Evolutionary conservation across 306 rosid genomes (phyloP), one percentile per base, ranked within the genome.

Genomic region (Casuarina equisetifolia): DNA sequence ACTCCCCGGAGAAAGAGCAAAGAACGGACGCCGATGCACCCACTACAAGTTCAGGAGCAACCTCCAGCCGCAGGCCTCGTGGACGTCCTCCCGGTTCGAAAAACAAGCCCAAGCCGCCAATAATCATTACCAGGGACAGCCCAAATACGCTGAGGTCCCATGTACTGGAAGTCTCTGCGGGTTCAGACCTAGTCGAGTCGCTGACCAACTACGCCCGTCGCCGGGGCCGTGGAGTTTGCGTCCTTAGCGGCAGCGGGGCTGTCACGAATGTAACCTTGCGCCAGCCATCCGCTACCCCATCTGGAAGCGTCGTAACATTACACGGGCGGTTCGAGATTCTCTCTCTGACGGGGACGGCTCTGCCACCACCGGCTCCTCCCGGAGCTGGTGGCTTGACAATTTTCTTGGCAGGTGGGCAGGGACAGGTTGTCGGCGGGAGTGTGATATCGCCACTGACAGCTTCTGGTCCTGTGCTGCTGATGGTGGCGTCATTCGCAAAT

Each of bases 391-490:
- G 88, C 9, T 69, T 84, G 70, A 55, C 85, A 3, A 59, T 84
- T 39, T 81, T 74, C 51, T 45, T 84, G 81, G 54, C 78, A 3
- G 83, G 83, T 43, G 79, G 83, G 40, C 81, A 81, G 54, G 85
- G 88, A 25, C 88, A 84, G 46, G 85, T 84, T 12, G 73, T 78
- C 6, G 88, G 88, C 15, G 88, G 88, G 73, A 81, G 46, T 40
- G 88, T 84, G 8, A 48, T 70, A 20, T 82, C 83, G 51, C 82
- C 85, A 1, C 46, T 84, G 79, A 70, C 53, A 9, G 88, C 88
- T 16, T 81, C 82, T 2, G 78, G 83, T 45, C 80, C 88, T 17
- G 88, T 84, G 78, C 36, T 75, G 3, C 49, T 84, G 80, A 74
- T 84, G 85, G 88, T 79, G 59, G 88, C 80, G 10, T 78, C 88